Conservation (phyloP, 2,329 filamentous ascomycete genomes). For the Botrytis hyacinthi region DNA sequence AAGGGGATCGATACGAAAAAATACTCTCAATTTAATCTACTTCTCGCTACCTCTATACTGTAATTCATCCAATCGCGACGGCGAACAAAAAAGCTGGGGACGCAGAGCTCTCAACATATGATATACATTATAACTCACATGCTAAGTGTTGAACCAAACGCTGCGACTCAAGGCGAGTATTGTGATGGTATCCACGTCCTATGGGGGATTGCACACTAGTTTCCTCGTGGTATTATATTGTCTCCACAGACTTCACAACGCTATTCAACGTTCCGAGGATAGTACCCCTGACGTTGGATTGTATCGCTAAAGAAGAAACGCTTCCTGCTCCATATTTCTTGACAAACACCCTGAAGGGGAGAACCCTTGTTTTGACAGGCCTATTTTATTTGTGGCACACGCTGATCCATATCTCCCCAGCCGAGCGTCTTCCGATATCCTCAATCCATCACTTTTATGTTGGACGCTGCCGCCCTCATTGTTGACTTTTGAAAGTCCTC, state of each 20-base stretch:
- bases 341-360: conserved; percentile 18
- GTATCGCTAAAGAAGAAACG: conserved; percentile 11
- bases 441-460: conserved; percentile 21
- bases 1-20: conserved; percentile 5
- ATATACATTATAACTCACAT: conserved; percentile 16
- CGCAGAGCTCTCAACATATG: conserved; percentile 17
- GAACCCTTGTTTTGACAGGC: conserved; percentile 20
- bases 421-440: conserved; percentile 16
- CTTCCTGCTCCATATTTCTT: conserved; percentile 16
- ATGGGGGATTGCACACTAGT: conserved; percentile 14
- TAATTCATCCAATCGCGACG: conserved; percentile 8
- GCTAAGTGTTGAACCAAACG: conserved; percentile 16
- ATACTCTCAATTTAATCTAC: neutral
- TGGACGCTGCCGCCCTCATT: conserved; percentile 20
- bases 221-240: conserved; percentile 21
- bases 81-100: conserved; percentile 7
- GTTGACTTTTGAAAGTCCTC: conserved; percentile 6
- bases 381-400: conserved; percentile 22
- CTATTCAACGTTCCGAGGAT: conserved; percentile 15
- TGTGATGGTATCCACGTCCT: conserved; percentile 14
- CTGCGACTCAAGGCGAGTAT: conserved; percentile 10
- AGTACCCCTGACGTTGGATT: conserved; percentile 10
- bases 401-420: conserved; percentile 24
- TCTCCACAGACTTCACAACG: conserved; percentile 11
- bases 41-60: neutral